These are phyloP conservation scores for Apiospora saccharicola DNA, from an alignment of 2,329 filamentous ascomycete genomes.

Conservation along the genomic window DNA sequence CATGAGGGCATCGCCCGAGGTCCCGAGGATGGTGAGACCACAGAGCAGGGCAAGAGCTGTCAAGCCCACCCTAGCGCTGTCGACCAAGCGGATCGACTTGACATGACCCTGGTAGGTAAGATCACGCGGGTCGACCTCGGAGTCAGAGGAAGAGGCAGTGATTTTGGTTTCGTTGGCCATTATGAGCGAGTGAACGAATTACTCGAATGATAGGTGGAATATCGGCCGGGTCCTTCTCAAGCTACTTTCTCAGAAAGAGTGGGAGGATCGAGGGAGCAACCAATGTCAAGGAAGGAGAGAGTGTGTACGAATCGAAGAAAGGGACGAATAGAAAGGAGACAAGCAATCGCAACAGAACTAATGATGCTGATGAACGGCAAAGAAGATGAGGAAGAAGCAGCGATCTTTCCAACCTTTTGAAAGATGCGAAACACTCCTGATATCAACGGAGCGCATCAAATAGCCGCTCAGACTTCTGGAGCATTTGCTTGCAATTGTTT, in stretches of 20 bases:
- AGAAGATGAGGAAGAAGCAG: slow-evolving; percentile 11
- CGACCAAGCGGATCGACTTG: slow-evolving; percentile 47
- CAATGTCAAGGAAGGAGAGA: slow-evolving; percentile 6
- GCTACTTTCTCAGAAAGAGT: slow-evolving; percentile 32
- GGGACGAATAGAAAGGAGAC: slow-evolving; percentile 26
- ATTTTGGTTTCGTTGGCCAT: slow-evolving; percentile 49
- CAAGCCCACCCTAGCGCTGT: slow-evolving; percentile 55
- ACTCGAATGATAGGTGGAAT: slow-evolving; percentile 3
- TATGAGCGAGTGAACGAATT: slow-evolving; percentile 28
- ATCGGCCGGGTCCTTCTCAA: slow-evolving; percentile 28
- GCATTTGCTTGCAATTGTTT: slow-evolving; percentile 18
- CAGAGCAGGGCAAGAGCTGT: slow-evolving; percentile 59
- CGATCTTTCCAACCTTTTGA: slow-evolving; percentile 27
- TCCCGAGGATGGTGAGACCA: slow-evolving; percentile 60
- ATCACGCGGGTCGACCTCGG: slow-evolving; percentile 55
- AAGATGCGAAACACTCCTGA: slow-evolving; percentile 32
- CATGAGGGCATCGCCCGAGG: slow-evolving; percentile 60
- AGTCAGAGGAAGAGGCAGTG: slow-evolving; percentile 53
- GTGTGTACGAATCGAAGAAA: slow-evolving; percentile 15
- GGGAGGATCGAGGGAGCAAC: slow-evolving; percentile 21
- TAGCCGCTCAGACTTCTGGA: slow-evolving; percentile 32
- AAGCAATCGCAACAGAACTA: slow-evolving; percentile 27
- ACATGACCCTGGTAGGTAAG: slow-evolving; percentile 47
- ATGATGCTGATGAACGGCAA: slow-evolving; percentile 31
- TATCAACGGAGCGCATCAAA: slow-evolving; percentile 35